These are phyloP conservation scores for Sporothrix variecibatus DNA, from an alignment of 2,329 filamentous ascomycete genomes.

Conservation along the genomic window DNA sequence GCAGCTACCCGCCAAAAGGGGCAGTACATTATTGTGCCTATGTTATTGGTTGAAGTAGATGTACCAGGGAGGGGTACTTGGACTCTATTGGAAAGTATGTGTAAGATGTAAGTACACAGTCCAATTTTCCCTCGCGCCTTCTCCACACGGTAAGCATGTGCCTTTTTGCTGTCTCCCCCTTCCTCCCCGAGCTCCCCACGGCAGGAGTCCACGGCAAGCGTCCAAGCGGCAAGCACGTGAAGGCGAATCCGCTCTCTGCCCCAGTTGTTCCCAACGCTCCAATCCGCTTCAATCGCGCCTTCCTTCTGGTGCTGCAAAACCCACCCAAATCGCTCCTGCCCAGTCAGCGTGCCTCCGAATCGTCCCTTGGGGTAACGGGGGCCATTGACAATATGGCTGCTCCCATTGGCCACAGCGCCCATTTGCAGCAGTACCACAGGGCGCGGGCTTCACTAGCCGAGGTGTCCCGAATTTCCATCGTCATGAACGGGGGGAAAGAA, in stretches of 20 bases:
- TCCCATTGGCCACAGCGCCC: slow-evolving; percentile 28
- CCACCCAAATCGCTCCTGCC: background rate
- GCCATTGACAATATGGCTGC: slow-evolving; percentile 31
- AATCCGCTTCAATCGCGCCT: background rate
- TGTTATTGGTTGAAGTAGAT: background rate
- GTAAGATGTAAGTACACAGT: background rate
- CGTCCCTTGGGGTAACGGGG: slow-evolving; percentile 25
- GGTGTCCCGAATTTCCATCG: slow-evolving; percentile 33
- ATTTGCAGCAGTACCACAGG: slow-evolving; percentile 16
- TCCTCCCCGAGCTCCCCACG: slow-evolving; percentile 11
- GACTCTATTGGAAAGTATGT: background rate
- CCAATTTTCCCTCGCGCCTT: background rate
- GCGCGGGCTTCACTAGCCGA: slow-evolving; percentile 31
- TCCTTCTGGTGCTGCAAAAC: background rate
- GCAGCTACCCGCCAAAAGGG: background rate
- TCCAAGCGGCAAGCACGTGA: slow-evolving; percentile 14
- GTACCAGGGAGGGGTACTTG: background rate
- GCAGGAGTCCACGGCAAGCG: slow-evolving; percentile 4
- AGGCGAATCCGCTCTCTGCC: background rate
- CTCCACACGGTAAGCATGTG: slow-evolving; percentile 21
- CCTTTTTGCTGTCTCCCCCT: background rate
- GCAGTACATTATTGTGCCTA: background rate
- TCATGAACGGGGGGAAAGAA: slow-evolving; percentile 25
- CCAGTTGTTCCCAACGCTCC: background rate
- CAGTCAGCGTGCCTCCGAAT: slow-evolving; percentile 32